These are phyloP conservation scores for Laguncularia racemosa DNA, from an alignment of 345 rosid genomes.

Conservation along the genomic window DNA sequence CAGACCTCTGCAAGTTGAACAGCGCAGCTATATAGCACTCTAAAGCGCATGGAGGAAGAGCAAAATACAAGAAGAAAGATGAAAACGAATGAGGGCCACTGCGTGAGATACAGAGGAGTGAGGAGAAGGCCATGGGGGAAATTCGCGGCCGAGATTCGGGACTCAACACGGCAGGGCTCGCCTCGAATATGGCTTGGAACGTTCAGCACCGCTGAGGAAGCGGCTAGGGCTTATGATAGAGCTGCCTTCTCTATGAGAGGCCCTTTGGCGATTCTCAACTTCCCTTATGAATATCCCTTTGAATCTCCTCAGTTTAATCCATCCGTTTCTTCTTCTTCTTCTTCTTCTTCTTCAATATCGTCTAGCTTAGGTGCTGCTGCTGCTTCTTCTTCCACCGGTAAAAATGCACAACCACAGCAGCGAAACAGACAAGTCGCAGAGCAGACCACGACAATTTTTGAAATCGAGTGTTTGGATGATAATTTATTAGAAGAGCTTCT, in stretches of 20 bases:
- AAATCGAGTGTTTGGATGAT: conserved; percentile 50
- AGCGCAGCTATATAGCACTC: too few species aligned
- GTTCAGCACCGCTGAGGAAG: conserved; percentile 64
- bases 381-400: not conserved
- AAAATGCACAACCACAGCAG: conserved; percentile 10
- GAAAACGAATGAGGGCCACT: not conserved
- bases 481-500: conserved; percentile 52
- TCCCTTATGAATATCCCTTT: conserved; percentile 46
- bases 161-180: conserved; percentile 53
- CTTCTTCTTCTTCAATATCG: conserved; percentile 3
- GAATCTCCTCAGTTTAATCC: conserved; percentile 10
- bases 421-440: not conserved
- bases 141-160: conserved; percentile 80
- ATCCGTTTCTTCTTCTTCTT: conserved; percentile 16
- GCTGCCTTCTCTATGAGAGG: conserved; percentile 72
- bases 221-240: conserved; percentile 75
- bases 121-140: conserved; percentile 81
- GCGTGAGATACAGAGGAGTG: conserved; percentile 3
- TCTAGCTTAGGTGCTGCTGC: conserved; percentile 8
- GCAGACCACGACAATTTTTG: conserved; percentile 29
- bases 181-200: conserved; percentile 80
- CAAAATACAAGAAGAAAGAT: not conserved
- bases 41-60: too few species aligned
- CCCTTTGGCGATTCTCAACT: conserved; percentile 56
- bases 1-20: too few species aligned